Base-by-base conservation (phyloP, 768 basidiomycete genomes). In the Cystobasidium tubakii region DNA sequence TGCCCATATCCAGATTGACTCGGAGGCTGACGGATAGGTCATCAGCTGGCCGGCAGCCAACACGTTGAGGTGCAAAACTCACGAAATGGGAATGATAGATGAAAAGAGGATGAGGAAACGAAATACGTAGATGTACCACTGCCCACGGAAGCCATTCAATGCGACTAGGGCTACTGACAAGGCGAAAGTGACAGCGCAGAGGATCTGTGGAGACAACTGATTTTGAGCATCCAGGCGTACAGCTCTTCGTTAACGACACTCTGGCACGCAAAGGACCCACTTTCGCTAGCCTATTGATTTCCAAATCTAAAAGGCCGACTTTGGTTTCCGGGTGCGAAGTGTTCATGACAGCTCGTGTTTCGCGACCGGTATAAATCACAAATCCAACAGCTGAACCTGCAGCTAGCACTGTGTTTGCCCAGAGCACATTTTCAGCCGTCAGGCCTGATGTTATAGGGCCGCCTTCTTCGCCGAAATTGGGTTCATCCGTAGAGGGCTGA, bases 1-100 rank as follows among this genome's bases (percentile, higher is more conserved):
- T 99, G 72, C 96, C 96, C 94, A 99, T 98, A 81, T 99, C 96
- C 66, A 99, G 85, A 78, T 99, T 99, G 66, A 99, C 95, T n/a
- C 96, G 90, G 70, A 99, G 84, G 85, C 94, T 97, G 80, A 6
- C 25, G 53, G 46, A 17, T 27, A 13, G 21, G 55, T 27, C 3
- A 25, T 62, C 10, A 63, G 42, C 43, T 2, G 29, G 21, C 34
- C 39, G n/a, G 31, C n/a, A 33, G 60, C n/a, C 62, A n/a, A 36
- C 29, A 13, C 25, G 21, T 33, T 55, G 33, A 43, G 27, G 31
- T 23, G 19, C 9, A 66, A 27, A 53, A 81, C 88, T 69, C 63
- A 91, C 95, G 92, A 95, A 83, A 99, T 99, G 29, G 96, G 95
- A 79, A 99, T 98, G 81, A 99, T 99, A 33, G 92, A 95, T 62